Evolutionary conservation across 164 flowering plant species (phyloP).

Genomic region (Tetracentron sinense): DNA sequence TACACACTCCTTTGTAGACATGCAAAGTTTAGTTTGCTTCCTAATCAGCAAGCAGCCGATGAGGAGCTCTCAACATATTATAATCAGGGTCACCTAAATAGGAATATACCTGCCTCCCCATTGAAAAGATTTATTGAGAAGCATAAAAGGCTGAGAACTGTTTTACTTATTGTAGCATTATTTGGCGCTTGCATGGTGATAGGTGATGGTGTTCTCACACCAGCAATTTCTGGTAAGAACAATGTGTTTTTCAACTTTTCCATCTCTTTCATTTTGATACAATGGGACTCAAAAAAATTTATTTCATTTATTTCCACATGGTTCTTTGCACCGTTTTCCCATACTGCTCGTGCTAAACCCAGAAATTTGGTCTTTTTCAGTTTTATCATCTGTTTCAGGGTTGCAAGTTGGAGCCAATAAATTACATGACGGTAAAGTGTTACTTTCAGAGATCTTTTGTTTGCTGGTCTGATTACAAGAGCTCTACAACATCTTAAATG

Average conservation of each 20-base stretch:
- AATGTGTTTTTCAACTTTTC: background rate
- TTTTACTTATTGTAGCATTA: slow-evolving; percentile 50
- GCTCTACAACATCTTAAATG: too few species aligned
- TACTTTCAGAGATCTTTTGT: background rate
- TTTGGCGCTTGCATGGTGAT: slow-evolving; percentile 61
- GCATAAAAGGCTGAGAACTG: slow-evolving; percentile 43
- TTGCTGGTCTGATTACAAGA: background rate
- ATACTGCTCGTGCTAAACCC: slow-evolving; percentile 1
- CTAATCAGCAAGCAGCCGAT: slow-evolving; percentile 69
- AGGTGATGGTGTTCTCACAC: slow-evolving; percentile 52
- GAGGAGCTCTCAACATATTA: slow-evolving; percentile 68
- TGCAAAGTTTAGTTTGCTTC: slow-evolving; percentile 55
- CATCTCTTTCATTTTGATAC: background rate
- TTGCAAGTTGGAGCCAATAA: slow-evolving; percentile 30
- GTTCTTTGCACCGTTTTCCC: background rate
- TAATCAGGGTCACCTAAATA: slow-evolving; percentile 21
- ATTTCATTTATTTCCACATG: background rate
- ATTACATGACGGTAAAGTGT: slow-evolving; percentile 38
- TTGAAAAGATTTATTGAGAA: slow-evolving; percentile 48
- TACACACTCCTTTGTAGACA: slow-evolving; percentile 67
- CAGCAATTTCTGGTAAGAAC: slow-evolving; percentile 61
- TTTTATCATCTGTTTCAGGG: slow-evolving; percentile 62
- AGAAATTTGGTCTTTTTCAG: slow-evolving; percentile 34
- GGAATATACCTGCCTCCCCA: slow-evolving; percentile 23
- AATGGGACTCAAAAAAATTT: background rate